Evolutionary conservation across 768 basidiomycete species (phyloP).

Genomic region (Agrocybe pediades): DNA sequence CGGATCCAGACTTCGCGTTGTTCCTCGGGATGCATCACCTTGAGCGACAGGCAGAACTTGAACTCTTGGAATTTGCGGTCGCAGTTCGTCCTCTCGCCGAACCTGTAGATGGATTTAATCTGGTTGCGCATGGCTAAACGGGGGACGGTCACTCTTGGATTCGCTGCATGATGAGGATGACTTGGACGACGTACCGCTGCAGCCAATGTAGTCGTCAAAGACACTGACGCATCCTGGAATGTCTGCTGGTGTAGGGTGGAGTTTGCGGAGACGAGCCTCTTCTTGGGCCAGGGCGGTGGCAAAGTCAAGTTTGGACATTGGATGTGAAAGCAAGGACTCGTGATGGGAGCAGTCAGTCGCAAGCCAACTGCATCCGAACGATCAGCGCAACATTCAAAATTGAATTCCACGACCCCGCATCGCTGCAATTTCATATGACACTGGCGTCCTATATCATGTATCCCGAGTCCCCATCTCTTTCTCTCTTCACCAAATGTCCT

Average conservation of each 20-base stretch:
- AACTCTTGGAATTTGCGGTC: constrained; percentile 83
- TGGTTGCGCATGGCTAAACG: constrained; percentile 74
- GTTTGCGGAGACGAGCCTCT: constrained; percentile 57
- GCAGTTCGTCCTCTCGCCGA: constrained; percentile 75
- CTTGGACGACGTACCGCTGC: constrained; percentile 51
- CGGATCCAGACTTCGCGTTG: constrained; percentile 83
- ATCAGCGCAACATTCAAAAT: neutral
- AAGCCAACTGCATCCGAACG: neutral
- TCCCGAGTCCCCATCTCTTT: neutral
- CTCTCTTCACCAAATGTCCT: constrained; percentile 25
- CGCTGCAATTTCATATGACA: constrained; percentile 9
- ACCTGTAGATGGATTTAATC: constrained; percentile 83
- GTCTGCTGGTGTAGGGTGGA: constrained; percentile 78
- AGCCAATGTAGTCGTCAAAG: constrained; percentile 71
- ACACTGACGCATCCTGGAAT: constrained; percentile 81
- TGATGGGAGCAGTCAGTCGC: neutral
- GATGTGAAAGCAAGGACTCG: neutral
- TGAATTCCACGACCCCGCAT: neutral
- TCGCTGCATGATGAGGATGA: constrained; percentile 12
- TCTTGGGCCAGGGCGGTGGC: constrained; percentile 67
- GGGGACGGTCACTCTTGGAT: neutral
- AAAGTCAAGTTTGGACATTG: constrained; percentile 48
- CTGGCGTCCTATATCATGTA: neutral
- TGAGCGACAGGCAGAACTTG: constrained; percentile 91
- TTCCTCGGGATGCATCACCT: constrained; percentile 75